These are phyloP conservation scores for Polychaeton citri DNA, from an alignment of 2,329 filamentous ascomycete species.

Conservation along the genomic window DNA sequence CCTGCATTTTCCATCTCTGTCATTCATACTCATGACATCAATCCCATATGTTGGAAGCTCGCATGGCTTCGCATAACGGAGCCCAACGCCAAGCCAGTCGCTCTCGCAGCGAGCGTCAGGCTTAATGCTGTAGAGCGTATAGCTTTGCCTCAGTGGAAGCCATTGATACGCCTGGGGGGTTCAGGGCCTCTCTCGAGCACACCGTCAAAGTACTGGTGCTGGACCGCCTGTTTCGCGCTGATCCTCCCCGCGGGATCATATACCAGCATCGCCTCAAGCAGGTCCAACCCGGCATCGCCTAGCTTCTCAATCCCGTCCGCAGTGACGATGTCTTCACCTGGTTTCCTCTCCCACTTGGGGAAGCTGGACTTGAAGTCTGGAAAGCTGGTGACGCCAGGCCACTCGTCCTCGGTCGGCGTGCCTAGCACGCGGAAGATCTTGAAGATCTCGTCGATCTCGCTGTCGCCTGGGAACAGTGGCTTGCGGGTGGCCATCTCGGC, in stretches of 20 bases:
- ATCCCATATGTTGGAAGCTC: no score
- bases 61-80: no score
- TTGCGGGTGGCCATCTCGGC: constrained; percentile 94
- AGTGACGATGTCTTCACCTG: constrained; percentile 51
- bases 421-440: constrained; percentile 77
- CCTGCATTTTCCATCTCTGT: no score
- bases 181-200: neutral
- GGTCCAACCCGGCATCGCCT: constrained; percentile 57
- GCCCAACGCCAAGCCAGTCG: no score
- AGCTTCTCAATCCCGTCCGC: constrained; percentile 39
- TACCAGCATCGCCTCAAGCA: constrained; percentile 59
- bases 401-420: constrained; percentile 67
- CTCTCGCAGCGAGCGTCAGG: no score
- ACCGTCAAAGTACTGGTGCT: constrained; percentile 62
- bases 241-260: constrained; percentile 81
- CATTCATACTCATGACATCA: no score
- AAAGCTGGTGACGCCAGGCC: constrained; percentile 89
- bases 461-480: constrained; percentile 83
- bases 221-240: constrained; percentile 75
- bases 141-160: no score
- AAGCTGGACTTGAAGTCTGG: constrained; percentile 88
- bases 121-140: no score
- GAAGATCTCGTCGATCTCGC: constrained; percentile 88
- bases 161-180: neutral
- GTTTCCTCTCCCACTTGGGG: constrained; percentile 74